phyloP scores from a whole-genome alignment of 306 rosid species.

The Begonia peltatifolia region DNA sequence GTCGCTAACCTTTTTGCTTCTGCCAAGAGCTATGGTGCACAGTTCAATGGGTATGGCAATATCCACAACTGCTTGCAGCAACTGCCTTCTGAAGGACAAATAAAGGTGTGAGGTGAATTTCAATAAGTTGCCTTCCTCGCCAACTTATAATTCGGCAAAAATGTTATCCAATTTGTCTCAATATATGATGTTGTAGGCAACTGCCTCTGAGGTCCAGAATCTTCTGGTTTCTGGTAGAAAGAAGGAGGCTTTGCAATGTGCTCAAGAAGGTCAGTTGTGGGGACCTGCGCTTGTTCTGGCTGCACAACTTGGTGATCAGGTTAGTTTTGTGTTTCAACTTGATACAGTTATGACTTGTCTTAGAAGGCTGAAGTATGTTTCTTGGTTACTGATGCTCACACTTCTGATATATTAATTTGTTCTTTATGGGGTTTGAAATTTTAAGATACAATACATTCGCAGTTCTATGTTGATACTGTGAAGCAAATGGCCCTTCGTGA shows the following conservation, averaged over 20 bases:
- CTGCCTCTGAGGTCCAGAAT: conserved; percentile 80
- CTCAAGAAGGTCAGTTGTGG: conserved; percentile 96
- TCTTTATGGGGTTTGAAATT: too few relatives aligned
- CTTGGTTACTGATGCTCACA: too few relatives aligned
- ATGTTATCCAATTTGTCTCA: neutral
- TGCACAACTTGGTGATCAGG: conserved; percentile 90
- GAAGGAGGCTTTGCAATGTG: conserved; percentile 76
- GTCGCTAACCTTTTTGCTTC: conserved; percentile 76
- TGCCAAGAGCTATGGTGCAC: conserved; percentile 26
- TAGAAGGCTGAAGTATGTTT: too few relatives aligned
- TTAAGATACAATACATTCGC: conserved; percentile 6
- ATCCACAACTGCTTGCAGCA: conserved; percentile 45
- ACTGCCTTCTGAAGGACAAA: conserved; percentile 62
- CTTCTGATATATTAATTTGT: too few relatives aligned
- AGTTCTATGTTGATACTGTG: conserved; percentile 85
- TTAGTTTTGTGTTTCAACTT: conserved; percentile 14
- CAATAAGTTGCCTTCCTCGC: too few relatives aligned
- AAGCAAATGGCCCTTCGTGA: conserved; percentile 84
- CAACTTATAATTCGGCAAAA: too few relatives aligned
- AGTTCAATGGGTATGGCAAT: conserved; percentile 37
- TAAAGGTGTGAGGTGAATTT: too few relatives aligned
- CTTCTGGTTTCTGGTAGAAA: conserved; percentile 79
- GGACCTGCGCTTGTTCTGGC: conserved; percentile 97
- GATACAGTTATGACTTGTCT: neutral
- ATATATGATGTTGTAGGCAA: conserved; percentile 30